These are phyloP conservation scores for Ceratobasidium sp. DNA, from an alignment of 1,284 basidiomycete genomes.

Conservation along the genomic window DNA sequence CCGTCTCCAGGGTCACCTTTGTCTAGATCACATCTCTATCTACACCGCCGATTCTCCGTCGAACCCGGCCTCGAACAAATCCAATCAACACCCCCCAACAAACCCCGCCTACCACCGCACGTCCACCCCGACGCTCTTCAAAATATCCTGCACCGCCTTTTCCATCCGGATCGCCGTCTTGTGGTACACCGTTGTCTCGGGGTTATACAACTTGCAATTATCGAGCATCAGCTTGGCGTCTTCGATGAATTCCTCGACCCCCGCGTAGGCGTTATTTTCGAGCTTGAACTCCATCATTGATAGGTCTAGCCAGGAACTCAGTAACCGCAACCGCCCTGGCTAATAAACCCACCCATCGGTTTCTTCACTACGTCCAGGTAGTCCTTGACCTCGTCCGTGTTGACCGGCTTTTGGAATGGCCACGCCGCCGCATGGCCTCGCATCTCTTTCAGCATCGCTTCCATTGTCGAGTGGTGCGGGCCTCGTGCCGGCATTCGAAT, in stretches of 20 bases:
- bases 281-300: conserved; percentile 93
- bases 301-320: conserved; percentile 68
- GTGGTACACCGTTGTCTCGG: conserved; percentile 81
- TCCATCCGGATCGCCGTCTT: conserved; percentile 89
- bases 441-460: conserved; percentile 83
- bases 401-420: conserved; percentile 88
- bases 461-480: conserved; percentile 70
- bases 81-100: conserved; percentile 6
- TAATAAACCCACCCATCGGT: conserved; percentile 82
- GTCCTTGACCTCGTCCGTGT: conserved; percentile 82
- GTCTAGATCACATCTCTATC: conserved; percentile 1
- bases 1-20: neutral
- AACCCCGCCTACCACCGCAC: neutral
- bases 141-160: conserved; percentile 50
- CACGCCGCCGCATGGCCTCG: conserved; percentile 83
- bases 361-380: conserved; percentile 91
- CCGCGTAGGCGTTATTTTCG: conserved; percentile 78
- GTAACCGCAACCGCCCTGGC: conserved; percentile 26
- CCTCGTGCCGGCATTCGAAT: conserved; percentile 60
- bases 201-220: conserved; percentile 93
- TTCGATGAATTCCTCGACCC: conserved; percentile 76
- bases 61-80: neutral
- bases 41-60: neutral
- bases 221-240: conserved; percentile 89
- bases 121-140: conserved; percentile 35